Conservation (phyloP, 257 asterid genomes). For the Nicotiana tomentosiformis region DNA sequence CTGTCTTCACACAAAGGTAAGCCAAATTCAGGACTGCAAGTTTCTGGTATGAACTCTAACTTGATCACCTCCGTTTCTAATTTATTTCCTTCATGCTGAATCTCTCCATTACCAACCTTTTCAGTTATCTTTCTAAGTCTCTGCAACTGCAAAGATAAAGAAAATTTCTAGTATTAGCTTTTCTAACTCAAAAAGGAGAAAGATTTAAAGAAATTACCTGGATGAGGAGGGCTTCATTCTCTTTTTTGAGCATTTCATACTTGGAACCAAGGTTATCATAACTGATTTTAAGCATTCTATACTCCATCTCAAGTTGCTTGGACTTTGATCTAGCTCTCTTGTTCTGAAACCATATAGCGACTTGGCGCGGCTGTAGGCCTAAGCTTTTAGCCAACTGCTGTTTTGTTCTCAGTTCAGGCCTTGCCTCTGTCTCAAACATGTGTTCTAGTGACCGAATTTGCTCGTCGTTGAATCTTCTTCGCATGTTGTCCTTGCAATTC, state of each 20-base stretch:
- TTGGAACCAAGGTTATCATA: conserved; percentile 49
- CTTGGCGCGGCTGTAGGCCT: conserved; percentile 78
- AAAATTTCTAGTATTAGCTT: neutral
- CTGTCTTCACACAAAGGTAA: conserved; percentile 21
- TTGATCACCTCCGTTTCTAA: conserved; percentile 23
- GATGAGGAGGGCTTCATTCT: conserved; percentile 48
- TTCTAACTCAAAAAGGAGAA: neutral
- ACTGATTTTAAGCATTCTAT: conserved; percentile 40
- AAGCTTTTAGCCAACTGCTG: conserved; percentile 66
- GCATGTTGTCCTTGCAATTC: conserved; percentile 26
- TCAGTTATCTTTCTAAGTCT: conserved; percentile 38
- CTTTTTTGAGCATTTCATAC: conserved; percentile 45
- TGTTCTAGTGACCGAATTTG: conserved; percentile 63
- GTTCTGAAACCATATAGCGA: conserved; percentile 88
- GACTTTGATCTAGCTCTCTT: conserved; percentile 68
- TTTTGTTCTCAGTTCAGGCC: conserved; percentile 65
- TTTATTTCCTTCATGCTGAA: conserved; percentile 18
- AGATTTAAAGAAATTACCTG: conserved; percentile 35
- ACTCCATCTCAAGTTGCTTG: conserved; percentile 56
- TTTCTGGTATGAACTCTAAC: conserved; percentile 18
- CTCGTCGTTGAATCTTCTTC: conserved; percentile 59
- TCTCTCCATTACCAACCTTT: conserved; percentile 12
- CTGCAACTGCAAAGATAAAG: conserved; percentile 41
- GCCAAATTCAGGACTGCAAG: conserved; percentile 16
- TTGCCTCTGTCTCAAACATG: conserved; percentile 49